Base-by-base conservation (phyloP, 75 land plant species). In the Cryptomeria japonica region DNA sequence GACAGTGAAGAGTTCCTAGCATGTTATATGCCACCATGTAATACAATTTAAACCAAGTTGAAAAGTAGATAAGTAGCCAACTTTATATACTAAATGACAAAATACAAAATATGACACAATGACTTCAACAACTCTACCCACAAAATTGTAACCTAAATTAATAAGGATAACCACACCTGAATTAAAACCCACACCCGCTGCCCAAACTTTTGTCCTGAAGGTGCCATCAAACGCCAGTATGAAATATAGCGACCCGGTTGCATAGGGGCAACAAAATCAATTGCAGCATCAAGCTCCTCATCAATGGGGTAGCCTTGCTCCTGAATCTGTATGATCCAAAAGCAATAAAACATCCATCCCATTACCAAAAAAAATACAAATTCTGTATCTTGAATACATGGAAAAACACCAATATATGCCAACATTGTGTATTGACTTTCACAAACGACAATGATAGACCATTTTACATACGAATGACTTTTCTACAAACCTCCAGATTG, bases 141-240 rank as follows among this genome's bases (percentile, higher is more conserved):
- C 3, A 76, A 77, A 8, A 4, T 5, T 36, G 80, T 16, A 77
- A 14, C 42, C 80, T 77, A 38, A 79, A 79, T 7, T 38, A 19
- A 79, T 38, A n/a, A n/a, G n/a, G n/a, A n/a, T n/a, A n/a, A 79
- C 9, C 28, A 84, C 47, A 96, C 98, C 95, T 97, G 95, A 47
- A 97, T 96, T 32, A 95, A 88, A 84, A 95, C 99, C 99, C 99
- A 97, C 42, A 97, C 95, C 41, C 95, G 93, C 53, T 96, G 96
- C 39, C 99, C 99, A 92, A 97, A 97, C 84, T 91, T 94, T 19
- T 90, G 92, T 1, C 99, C 99, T 77, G 93, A 85, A 38, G 97
- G 98, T 46, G 96, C 86, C 37, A 90, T 88, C 93, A 97, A 86
- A 34, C 92, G 95, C 99, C 99, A 97, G 84, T 95, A 94, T 28